Evolutionary conservation across 345 rosid genomes (phyloP), one percentile per base, ranked within the genome.

Genomic region (Mallotus nudiflorus): DNA sequence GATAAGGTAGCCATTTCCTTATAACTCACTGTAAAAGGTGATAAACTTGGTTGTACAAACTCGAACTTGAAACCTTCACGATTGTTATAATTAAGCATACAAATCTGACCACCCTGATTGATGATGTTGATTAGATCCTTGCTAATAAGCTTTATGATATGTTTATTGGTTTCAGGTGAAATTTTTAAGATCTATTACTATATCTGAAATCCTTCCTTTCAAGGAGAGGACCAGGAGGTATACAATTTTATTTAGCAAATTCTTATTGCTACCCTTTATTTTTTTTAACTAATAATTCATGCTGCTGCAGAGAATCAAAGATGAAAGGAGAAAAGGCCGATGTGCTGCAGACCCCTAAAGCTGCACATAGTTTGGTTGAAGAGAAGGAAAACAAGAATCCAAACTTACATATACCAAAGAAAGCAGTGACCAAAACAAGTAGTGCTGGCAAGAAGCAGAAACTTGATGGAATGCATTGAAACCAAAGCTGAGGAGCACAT

Each of bases 141-240:
- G 8, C 40, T 0, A 24, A 16, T 13, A 31, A 20, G 9, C 4
- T 25, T 18, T 45, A 9, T 8, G 29, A n/a, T n/a, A n/a, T n/a
- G n/a, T 8, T 10, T 24, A 33, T 15, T 39, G 7, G 48, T 31
- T 28, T 64, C 54, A 65, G 80, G 59, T 65, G 75, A 78, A 78
- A 51, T 62, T 70, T 44, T 60, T 70, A 19, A 61, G 68, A 22
- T 61, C 75, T 37, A 48, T 39, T 7, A 50, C 64, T 22, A 60
- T 78, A 46, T 73, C 75, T 39, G 78, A 73, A 60, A 61, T 73
- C 15, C 65, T 73, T 35, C 72, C 75, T 55, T 70, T 78, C 56
- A 65, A 61, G 33, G 72, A 73, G 10, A 58, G 22, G 46, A 65
- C 63, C 44, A 35, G 52, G 45, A 77, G 74, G 77, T 72, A 10